Percentiles rank a stretch among this genome's conserved stretches.
Evolutionary conservation across 352 stramenopile genomes (phyloP).

Genomic region (Phytophthora cryptogea): DNA sequence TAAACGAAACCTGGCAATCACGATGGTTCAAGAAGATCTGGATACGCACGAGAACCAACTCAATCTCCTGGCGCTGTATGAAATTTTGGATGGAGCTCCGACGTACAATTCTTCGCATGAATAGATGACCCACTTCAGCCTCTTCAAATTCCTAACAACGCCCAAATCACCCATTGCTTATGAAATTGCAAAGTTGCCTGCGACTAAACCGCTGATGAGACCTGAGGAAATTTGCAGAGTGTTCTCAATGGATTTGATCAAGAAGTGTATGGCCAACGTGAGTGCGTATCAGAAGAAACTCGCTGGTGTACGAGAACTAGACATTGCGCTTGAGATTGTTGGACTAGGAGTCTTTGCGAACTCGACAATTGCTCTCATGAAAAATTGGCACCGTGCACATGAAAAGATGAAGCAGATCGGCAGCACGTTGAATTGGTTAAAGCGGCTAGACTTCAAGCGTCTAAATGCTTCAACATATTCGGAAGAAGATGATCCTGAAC

Average conservation of each 20-base stretch:
- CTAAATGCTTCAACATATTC: no score
- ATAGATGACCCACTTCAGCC: constrained; percentile 1
- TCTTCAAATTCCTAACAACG: background rate
- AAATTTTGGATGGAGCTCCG: background rate
- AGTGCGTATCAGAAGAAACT: constrained; percentile 5
- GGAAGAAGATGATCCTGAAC: no score
- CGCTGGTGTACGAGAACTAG: background rate
- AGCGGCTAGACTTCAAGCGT: constrained; percentile 1
- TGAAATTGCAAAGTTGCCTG: constrained; percentile 1
- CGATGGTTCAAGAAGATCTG: background rate
- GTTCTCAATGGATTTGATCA: constrained; percentile 7
- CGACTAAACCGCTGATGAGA: constrained; percentile 1
- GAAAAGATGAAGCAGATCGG: background rate
- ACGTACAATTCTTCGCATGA: constrained; percentile 5
- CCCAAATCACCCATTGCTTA: constrained; percentile 2
- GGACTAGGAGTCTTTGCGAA: constrained; percentile 5
- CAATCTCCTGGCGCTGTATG: background rate
- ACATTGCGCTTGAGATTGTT: constrained; percentile 5
- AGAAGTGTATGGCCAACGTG: background rate
- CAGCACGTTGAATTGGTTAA: constrained; percentile 10
- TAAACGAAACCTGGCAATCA: background rate
- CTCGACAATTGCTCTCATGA: constrained; percentile 1
- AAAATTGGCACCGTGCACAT: background rate
- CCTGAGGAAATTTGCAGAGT: constrained; percentile 3
- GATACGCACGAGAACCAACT: background rate